Evolutionary conservation across 331 rosid genomes (phyloP).

Genomic region (Erythrophleum ivorense): DNA sequence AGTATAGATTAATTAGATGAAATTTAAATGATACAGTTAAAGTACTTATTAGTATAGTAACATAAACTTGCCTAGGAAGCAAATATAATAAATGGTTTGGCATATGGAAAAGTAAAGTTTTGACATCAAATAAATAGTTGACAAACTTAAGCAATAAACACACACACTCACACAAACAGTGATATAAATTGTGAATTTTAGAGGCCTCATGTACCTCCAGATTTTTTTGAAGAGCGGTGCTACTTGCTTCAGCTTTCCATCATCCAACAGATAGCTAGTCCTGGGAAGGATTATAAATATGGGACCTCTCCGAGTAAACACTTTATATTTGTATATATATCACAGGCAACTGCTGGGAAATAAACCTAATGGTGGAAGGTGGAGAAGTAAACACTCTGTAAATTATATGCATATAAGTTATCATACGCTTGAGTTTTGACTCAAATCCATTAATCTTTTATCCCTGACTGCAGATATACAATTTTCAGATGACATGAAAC

Average conservation of each 20-base stretch:
- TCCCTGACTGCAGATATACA: conserved; percentile 13
- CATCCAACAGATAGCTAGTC: conserved; percentile 15
- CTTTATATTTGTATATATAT: neutral
- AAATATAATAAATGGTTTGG: neutral
- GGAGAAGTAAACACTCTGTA: neutral
- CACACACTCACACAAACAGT: neutral
- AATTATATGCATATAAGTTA: neutral
- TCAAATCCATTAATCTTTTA: conserved; percentile 23
- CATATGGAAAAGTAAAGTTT: neutral
- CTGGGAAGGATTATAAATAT: conserved; percentile 19
- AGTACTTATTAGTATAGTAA: neutral
- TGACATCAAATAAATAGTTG: conserved; percentile 7
- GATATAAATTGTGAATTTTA: neutral
- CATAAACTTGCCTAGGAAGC: conserved; percentile 22
- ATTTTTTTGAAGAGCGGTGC: neutral
- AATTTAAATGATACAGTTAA: conserved; percentile 1
- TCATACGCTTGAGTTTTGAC: conserved; percentile 6
- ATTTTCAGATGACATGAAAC: conserved; percentile 32
- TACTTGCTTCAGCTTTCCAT: conserved; percentile 1
- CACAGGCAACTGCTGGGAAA: neutral
- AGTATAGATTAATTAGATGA: neutral
- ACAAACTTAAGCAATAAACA: neutral
- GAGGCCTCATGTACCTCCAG: neutral
- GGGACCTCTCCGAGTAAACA: neutral
- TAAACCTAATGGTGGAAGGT: neutral